Evolutionary conservation across 78 protist genomes (phyloP).

Genomic region (Goniomonas avonlea): DNA sequence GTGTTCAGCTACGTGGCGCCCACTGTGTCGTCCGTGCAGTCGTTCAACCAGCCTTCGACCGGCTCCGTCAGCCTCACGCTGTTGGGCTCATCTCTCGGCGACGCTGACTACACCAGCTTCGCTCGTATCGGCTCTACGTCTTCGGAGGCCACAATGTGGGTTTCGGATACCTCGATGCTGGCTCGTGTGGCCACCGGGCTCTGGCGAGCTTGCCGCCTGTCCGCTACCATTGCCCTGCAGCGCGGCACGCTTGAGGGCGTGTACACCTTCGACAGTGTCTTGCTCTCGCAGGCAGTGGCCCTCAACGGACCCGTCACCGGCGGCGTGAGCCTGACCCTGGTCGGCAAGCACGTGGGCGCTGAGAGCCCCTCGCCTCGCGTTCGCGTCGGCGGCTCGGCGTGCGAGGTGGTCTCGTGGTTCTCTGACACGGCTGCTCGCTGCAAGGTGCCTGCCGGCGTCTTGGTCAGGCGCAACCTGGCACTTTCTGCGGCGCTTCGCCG

Average conservation of each 20-base stretch:
- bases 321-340: background rate
- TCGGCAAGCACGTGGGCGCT: background rate
- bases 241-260: too few relatives aligned
- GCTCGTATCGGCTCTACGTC: background rate
- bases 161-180: background rate
- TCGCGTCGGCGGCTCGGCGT: background rate
- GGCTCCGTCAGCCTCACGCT: background rate
- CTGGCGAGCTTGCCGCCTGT: too few relatives aligned
- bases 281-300: too few relatives aligned
- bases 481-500: background rate
- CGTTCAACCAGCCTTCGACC: background rate
- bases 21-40: background rate
- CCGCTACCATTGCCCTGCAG: too few relatives aligned
- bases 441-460: background rate
- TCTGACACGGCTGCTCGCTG: background rate
- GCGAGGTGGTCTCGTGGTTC: background rate
- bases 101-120: background rate
- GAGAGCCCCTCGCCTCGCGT: background rate
- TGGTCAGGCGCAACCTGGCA: background rate
- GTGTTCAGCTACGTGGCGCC: background rate
- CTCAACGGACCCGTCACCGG: too few relatives aligned
- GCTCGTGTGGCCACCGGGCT: too few relatives aligned
- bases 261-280: too few relatives aligned
- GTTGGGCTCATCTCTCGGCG: background rate
- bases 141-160: constrained; percentile 1